Conservation (phyloP, 208 protist genomes). For the Polymyxa betae region DNA sequence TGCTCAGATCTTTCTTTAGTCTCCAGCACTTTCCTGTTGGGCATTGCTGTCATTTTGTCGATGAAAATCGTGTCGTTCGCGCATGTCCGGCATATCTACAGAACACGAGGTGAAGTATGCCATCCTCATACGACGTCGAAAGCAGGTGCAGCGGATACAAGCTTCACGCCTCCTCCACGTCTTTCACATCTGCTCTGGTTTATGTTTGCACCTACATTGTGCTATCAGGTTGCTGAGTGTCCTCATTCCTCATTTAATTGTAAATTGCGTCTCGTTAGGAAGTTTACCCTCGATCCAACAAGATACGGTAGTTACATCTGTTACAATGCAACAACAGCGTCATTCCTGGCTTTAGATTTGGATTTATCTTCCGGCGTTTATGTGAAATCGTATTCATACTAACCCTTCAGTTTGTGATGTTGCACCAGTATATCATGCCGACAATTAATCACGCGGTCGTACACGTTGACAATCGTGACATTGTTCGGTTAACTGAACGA, state of each 20-base stretch:
- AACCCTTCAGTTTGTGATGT: not conserved
- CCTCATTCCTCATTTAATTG: not conserved
- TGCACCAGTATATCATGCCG: constrained; percentile 40
- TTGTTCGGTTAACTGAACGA: not conserved
- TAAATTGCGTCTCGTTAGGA: not conserved
- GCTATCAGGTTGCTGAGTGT: not conserved
- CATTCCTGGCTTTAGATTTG: not conserved
- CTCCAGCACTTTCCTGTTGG: not conserved
- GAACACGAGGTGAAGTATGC: not conserved
- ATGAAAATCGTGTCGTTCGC: not conserved
- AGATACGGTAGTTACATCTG: not conserved
- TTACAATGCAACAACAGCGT: not conserved
- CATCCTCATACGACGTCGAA: not conserved
- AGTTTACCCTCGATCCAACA: constrained; percentile 37
- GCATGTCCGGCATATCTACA: constrained; percentile 25
- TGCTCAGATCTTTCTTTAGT: not conserved
- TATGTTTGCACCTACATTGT: constrained; percentile 36
- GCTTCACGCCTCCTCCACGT: not conserved
- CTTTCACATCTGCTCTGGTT: not conserved
- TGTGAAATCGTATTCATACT: constrained; percentile 49
- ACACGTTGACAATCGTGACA: constrained; percentile 39
- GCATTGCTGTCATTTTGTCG: constrained; percentile 5
- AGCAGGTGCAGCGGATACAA: not conserved
- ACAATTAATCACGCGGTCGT: constrained; percentile 15
- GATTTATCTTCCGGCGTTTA: not conserved